Percentiles rank a stretch among this genome's conserved stretches.
phyloP scores from a whole-genome alignment of 805 yeast genomes.

The Scheffersomyces ergatensis region DNA sequence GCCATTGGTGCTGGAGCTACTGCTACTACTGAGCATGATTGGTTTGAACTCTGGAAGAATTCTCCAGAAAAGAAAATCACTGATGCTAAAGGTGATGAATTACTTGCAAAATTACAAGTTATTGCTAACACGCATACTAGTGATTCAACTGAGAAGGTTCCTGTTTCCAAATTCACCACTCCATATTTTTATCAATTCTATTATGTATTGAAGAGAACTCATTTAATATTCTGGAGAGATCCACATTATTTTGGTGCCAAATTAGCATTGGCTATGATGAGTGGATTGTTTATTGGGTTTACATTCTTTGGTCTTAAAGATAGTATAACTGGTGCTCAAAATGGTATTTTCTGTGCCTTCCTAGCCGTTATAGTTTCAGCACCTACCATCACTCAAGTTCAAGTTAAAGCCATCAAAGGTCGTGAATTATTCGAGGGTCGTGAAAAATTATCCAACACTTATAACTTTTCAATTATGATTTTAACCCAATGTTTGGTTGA shows the following conservation, averaged over 20 bases:
- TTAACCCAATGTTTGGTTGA: conserved; percentile 55
- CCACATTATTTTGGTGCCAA: conserved; percentile 42
- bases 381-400: conserved; percentile 63
- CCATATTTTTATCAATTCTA: conserved; percentile 15
- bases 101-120: conserved; percentile 4
- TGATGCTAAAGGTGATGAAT: conserved; percentile 10
- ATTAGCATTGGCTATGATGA: conserved; percentile 44
- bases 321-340: conserved; percentile 52
- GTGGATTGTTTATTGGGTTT: conserved; percentile 40
- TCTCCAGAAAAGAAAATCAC: conserved; percentile 13
- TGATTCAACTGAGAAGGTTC: background rate
- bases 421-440: conserved; percentile 69
- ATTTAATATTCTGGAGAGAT: conserved; percentile 33
- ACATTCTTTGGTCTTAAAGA: conserved; percentile 16
- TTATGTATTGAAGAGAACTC: conserved; percentile 14
- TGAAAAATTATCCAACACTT: conserved; percentile 69
- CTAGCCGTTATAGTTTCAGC: conserved; percentile 56
- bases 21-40: conserved; percentile 55
- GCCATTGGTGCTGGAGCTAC: conserved; percentile 83
- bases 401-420: conserved; percentile 53
- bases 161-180: conserved; percentile 12
- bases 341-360: conserved; percentile 58
- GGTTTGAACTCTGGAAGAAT: conserved; percentile 60
- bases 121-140: background rate
- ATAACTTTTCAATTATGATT: conserved; percentile 64